Conservation (phyloP, 805 yeast genomes). For the Scheffersomyces stipitis region DNA sequence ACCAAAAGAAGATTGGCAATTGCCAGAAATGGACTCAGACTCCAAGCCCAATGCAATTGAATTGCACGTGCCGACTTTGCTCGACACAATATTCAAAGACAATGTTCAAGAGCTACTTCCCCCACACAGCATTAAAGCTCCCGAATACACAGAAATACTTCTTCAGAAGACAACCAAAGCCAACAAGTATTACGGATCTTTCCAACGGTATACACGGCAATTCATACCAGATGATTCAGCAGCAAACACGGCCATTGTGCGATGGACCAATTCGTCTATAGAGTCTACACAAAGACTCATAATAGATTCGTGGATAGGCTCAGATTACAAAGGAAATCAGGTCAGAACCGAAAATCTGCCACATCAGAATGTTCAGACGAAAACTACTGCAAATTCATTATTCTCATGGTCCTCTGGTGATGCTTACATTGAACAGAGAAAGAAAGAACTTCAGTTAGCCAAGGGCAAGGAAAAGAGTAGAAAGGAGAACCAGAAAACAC, state of each 20-base stretch:
- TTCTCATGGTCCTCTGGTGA: conserved; percentile 47
- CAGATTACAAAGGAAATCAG: conserved; percentile 9
- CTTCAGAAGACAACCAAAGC: conserved; percentile 30
- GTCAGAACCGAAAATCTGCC: conserved; percentile 2
- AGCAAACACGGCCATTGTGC: conserved; percentile 15
- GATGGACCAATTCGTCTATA: conserved; percentile 31
- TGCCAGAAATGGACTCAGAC: too few relatives aligned
- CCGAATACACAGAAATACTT: conserved; percentile 32
- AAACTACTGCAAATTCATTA: conserved; percentile 27
- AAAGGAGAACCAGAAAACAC: background rate
- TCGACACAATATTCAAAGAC: background rate
- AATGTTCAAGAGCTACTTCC: background rate
- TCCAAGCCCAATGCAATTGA: too few relatives aligned
- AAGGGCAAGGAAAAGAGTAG: conserved; percentile 2
- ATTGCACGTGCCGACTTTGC: background rate
- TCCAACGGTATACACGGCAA: conserved; percentile 37
- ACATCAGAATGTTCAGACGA: too few relatives aligned
- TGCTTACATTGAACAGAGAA: conserved; percentile 33
- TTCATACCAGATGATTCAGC: conserved; percentile 20
- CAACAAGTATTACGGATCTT: conserved; percentile 28
- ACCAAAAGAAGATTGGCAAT: too few relatives aligned
- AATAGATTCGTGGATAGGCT: conserved; percentile 23
- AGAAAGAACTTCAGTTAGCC: conserved; percentile 19
- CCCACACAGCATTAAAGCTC: background rate
- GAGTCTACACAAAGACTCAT: conserved; percentile 18